Evolutionary conservation across 352 stramenopile species (phyloP), one percentile per base, ranked within the genome.

Genomic region (Pythium pyrilobum): DNA sequence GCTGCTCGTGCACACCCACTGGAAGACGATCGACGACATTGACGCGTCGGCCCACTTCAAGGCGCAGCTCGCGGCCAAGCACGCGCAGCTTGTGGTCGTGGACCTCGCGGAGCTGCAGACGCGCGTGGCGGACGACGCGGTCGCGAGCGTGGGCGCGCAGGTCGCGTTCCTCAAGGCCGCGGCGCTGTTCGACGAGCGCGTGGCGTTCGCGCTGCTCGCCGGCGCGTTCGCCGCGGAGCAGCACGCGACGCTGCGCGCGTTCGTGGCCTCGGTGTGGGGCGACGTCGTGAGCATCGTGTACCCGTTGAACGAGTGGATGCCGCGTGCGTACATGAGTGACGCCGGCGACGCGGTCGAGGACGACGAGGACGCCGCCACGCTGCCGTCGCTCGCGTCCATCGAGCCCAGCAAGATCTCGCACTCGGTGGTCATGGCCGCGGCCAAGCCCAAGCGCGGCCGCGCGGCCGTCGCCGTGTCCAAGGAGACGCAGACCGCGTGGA

Each of bases 1-100:
- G 29, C 43, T 89, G 31, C 61, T 89, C 2, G 74, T 89, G 37
- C 61, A 83, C 38, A 50, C 72, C 18, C 58, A 66, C 50, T 87
- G 78, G 78, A 85, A 87, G 57, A 86, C 76, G 4, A 49, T 75
- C 13, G 76, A 87, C 56, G 75, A 89, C 28, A 50, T 85, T 4
- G 74, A 85, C 36, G 72, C 81, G 53, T 69, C 66, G 36, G 48
- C 56, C 4, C 43, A 41, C 25, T 84, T 89, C 68, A 89, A 87
- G 68, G 36, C 65, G 31, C 52, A 72, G 9, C 63, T 89, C 23
- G 78, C 75, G n/a, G 59, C 65, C 43, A 80, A 81, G 62, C 49
- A 68, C 32, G 56, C 77, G 18, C 45, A 68, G 40, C 56, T 89
- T 27, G 52, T 87, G 8, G 67, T 79, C 28, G 72, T 89, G 23